Base-by-base conservation (phyloP, 176 grass and related monocot genomes). In the Phyllostachys edulis region DNA sequence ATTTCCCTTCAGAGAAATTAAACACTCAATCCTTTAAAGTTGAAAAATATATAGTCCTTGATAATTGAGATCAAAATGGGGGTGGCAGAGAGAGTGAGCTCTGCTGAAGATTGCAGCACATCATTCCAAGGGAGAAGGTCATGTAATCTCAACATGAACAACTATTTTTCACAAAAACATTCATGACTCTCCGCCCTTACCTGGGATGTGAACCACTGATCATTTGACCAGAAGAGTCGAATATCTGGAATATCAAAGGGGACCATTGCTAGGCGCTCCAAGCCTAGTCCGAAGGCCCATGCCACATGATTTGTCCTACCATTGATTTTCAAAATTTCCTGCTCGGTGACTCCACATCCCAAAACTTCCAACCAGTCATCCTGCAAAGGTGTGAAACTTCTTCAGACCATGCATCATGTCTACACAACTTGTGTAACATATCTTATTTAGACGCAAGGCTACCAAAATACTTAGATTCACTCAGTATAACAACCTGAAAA, bases 361-460 rank as follows among this genome's bases (percentile, higher is more conserved):
- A 98, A 87, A 75, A 98, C 96, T 83, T 98, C 96, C 88, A 98
- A 74, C 96, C 96, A 98, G 90, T 92, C 85, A 69, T 89, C 96
- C 96, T 98, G 39, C 38, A 52, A 91, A 78, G 67, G 75, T 29
- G 7, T 50, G 8, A 40, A 36, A 50, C 2, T 73, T 81, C 36
- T 71, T 88, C 55, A 87, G 29, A 87, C 3, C 44, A 34, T 13
- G 9, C 8, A 72, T 60, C 39, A 80, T 81, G 67, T 11, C 60
- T 82, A 71, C 46, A 66, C 34, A 63, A 63, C 16, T 27, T 68
- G 6, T 56, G 52, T 40, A 59, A 76, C 18, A 89, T 73, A 44
- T 52, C 75, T 90, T 78, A 63, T 23, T 56, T 45, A 26, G 63
- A 14, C 32, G 5, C 38, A 2, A 63, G n/a, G 29, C 11, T 46